Base-by-base conservation (phyloP, 129 eudicot species). In the Flaveria bidentis region DNA sequence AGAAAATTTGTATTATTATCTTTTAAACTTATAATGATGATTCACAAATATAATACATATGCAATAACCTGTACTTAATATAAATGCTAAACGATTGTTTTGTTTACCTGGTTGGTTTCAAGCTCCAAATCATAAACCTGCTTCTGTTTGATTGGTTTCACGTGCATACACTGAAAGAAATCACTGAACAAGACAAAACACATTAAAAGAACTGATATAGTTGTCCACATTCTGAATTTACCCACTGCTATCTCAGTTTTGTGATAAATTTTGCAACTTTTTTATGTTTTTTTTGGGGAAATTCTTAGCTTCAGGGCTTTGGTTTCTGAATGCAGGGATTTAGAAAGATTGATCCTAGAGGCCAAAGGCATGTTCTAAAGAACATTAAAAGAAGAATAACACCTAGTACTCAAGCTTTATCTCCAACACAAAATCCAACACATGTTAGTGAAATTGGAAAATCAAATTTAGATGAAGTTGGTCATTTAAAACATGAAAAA, bases 291-390 rank as follows among this genome's bases (percentile, higher is more conserved):
- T 36, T 49, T 11, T 69, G 11, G 26, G 46, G 30, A 62, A 76
- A 42, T 71, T 64, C 45, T 71, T 28, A 16, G 55, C 58, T 64
- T 77, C 44, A 65, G 85, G 65, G 55, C 65, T 82, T 77, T 12
- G 74, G 85, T 75, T 52, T 64, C 42, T 78, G 78, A 75, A 42
- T 81, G 94, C 91, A 95, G 99, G 99, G 99, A 9, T 95, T 95
- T 78, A 87, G 94, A 85, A 95, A 95, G 88, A 87, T 91, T 28
- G 99, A 95, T 84, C 87, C 97, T 0, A 85, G 83, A 45, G 96
- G 97, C 33, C 92, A 88, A 46, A 82, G 81, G 76, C 96, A 95
- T 49, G 88, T 84, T 12, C 74, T 95, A 66, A 95, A 57, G 86
- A 86, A 80, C 82, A 91, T 95, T 20, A 89, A 71, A 74, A 84